Conservation (phyloP, 208 protist genomes). For the Leishmania martiniquensis region DNA sequence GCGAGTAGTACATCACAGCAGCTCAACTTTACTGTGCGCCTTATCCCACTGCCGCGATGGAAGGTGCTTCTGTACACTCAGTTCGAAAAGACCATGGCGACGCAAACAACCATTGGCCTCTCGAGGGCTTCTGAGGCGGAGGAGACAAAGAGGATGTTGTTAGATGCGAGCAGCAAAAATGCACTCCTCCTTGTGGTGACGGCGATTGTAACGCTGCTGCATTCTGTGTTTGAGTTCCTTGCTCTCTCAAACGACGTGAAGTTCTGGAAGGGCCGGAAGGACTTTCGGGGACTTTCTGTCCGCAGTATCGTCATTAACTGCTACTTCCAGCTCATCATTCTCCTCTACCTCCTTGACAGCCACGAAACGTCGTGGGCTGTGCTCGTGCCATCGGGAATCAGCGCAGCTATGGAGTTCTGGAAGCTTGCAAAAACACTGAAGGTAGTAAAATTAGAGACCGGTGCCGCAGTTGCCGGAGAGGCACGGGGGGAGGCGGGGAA, state of each 20-base stretch:
- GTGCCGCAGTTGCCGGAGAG: not conserved
- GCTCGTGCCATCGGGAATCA: conserved; percentile 85
- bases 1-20: conserved; percentile 51
- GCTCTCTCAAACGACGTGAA: conserved; percentile 98
- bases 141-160: conserved; percentile 94
- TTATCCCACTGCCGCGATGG: conserved; percentile 55
- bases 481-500: not conserved
- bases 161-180: conserved; percentile 92
- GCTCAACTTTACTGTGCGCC: conserved; percentile 58
- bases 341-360: conserved; percentile 98
- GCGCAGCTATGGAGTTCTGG: conserved; percentile 96
- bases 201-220: conserved; percentile 94
- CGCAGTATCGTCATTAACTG: conserved; percentile 95
- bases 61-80: conserved; percentile 81
- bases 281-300: conserved; percentile 96
- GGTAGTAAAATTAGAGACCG: conserved; percentile 21
- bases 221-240: conserved; percentile 98
- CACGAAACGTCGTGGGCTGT: conserved; percentile 96
- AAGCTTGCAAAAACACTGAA: conserved; percentile 93
- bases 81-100: conserved; percentile 79
- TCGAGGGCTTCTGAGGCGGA: conserved; percentile 55
- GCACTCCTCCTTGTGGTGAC: conserved; percentile 95
- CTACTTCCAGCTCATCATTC: conserved; percentile 95
- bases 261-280: conserved; percentile 90
- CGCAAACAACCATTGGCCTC: conserved; percentile 75